Conservation (phyloP, 306 rosid species). For the Quercus rubra region DNA sequence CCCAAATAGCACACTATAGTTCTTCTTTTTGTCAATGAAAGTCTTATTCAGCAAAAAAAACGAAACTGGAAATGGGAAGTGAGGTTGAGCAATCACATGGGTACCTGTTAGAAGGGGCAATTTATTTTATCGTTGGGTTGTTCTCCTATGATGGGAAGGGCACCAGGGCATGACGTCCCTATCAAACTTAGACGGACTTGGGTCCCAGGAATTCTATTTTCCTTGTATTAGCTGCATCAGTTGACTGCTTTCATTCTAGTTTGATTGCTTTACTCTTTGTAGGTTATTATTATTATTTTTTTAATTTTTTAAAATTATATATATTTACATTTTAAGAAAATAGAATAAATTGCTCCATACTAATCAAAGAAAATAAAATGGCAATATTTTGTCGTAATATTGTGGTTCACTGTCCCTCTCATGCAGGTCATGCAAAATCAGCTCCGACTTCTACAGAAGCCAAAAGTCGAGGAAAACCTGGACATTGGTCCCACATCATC, state of each 20-base stretch:
- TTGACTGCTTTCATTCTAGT: background rate
- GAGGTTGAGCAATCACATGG: too few species aligned
- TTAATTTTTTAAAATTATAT: background rate
- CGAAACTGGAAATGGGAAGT: too few species aligned
- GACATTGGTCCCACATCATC: slow-evolving; percentile 22
- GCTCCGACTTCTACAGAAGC: slow-evolving; percentile 51
- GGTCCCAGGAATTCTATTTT: background rate
- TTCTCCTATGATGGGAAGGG: too few species aligned
- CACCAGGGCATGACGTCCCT: background rate
- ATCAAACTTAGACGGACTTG: background rate
- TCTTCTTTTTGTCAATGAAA: too few species aligned
- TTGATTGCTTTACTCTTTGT: background rate
- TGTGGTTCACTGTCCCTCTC: background rate
- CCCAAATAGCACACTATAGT: too few species aligned
- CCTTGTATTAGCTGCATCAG: background rate
- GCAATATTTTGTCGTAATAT: background rate
- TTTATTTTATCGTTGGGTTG: too few species aligned
- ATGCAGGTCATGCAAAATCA: slow-evolving; percentile 63
- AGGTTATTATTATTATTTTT: background rate
- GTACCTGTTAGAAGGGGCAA: too few species aligned
- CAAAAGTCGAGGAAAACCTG: slow-evolving; percentile 27
- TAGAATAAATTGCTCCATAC: background rate
- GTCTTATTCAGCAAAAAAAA: too few species aligned
- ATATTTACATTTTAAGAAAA: background rate
- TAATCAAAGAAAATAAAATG: background rate